Base-by-base conservation (phyloP, 1,139 yeast species). In the Candida sanyaensis region DNA sequence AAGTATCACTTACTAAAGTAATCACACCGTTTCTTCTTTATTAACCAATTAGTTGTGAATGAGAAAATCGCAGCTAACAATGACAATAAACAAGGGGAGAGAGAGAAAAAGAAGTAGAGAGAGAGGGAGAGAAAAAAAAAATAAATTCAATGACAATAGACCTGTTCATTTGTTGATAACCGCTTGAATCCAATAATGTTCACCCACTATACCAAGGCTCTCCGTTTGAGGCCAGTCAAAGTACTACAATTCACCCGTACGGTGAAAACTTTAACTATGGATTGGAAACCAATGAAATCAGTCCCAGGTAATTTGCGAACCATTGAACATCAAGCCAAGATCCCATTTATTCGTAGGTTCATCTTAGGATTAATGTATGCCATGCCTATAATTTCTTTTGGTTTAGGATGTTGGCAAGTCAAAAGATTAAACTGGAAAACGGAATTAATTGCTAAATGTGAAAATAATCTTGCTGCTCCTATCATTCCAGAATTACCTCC, bases 351-450 rank as follows among this genome's bases (percentile, higher is more conserved):
- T 28, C 71, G 85, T 50, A 69, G 69, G 39, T 71, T 84, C 33
- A 75, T 85, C 21, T 64, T 86, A 43, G 80, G 83, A 0, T 65
- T 86, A 27, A 73, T 87, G 78, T 67, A 89, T 39, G 81, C 93
- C 24, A 93, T 96, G 88, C 99, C 99, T 0, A 76, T 91, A 0
- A 77, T 91, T 1, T 81, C 96, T 8, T 89, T 93, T 62, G 86
- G 84, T 33, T 72, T 93, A 43, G 99, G 99, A 2, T 82, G 95
- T 49, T 93, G 99, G 99, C 99, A 93, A 68, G 84, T 89, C 37
- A 73, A 81, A 58, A 75, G 99, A 54, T 71, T 93, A 47, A 74
- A 81, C 51, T 93, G 99, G 99, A 95, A 95, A 65, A 85, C 84
- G n/a, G 81, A 84, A 47, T 73, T 93, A 53, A 88, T 95, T 53